Base-by-base conservation (phyloP, 495 filamentous ascomycete genomes). In the Aspergillus diversus region DNA sequence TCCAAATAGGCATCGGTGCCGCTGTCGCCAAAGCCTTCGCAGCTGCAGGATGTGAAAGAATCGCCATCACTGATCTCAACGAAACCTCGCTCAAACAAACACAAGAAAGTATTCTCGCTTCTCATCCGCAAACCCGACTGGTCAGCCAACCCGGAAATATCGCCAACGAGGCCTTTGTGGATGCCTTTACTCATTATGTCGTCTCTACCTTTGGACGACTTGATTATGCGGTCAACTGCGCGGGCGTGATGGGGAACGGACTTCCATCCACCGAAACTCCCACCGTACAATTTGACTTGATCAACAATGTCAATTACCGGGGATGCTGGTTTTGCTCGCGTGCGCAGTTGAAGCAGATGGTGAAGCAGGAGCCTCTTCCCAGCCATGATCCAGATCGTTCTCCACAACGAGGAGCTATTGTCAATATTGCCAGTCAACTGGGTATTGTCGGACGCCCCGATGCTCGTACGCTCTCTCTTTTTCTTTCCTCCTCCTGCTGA, bases 341-440 rank as follows among this genome's bases (percentile, higher is more conserved):
- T 4, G 80, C 79, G 13, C 76, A 79, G 60, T 63, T 85, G 21
- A 71, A 57, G 27, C 73, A 77, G 33, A 85, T 85, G 82, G n/a
- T 80, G 16, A 63, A 55, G 55, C 84, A 86, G 55, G 75, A 80
- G 21, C 73, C 76, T 3, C 60, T 84, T 6, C 71, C 76, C 3
- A 79, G 72, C 33, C 78, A 80, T 66, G 73, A 78, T 63, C 39
- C 68, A 11, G 67, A 63, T 11, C 74, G 72, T 27, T 53, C 61
- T 4, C 60, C 71, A 1, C 71, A 74, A 31, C 71, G 80, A 31
- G 81, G 83, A 0, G 69, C 79, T 5, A 67, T 84, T 8, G 84
- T 86, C 9, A 84, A 84, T 67, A 78, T 86, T 56, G 82, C 83
- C 8, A 82, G 79, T 60, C 81, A 84, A 59, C 63, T 86, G n/a